Evolutionary conservation across 78 protist genomes (phyloP).

Genomic region (Cavenderia fasciculata): DNA sequence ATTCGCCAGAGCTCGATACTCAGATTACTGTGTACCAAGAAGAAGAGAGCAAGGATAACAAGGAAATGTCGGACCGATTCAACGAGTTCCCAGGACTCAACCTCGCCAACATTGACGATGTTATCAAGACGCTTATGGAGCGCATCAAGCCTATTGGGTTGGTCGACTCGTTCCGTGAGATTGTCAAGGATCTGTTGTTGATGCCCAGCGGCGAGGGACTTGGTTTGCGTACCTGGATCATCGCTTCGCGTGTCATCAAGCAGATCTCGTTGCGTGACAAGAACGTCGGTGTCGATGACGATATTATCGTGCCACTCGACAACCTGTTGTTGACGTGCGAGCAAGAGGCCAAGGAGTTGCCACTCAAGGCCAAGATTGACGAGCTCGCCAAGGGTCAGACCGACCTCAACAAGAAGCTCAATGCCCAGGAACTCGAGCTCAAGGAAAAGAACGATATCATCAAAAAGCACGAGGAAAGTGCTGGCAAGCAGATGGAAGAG

Average conservation of each 20-base stretch:
- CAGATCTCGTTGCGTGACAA: slow-evolving; percentile 66
- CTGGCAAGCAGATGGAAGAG: slow-evolving; percentile 42
- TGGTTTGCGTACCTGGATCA: slow-evolving; percentile 60
- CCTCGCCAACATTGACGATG: slow-evolving; percentile 14
- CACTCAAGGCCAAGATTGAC: slow-evolving; percentile 55
- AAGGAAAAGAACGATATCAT: slow-evolving; percentile 50
- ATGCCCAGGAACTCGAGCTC: slow-evolving; percentile 49
- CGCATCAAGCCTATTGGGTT: slow-evolving; percentile 32
- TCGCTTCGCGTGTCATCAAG: slow-evolving; percentile 61
- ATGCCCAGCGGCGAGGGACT: slow-evolving; percentile 38
- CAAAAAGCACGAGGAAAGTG: slow-evolving; percentile 50
- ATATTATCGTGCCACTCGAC: slow-evolving; percentile 26
- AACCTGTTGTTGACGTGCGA: slow-evolving; percentile 64
- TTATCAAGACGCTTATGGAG: slow-evolving; percentile 37
- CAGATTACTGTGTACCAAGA: slow-evolving; percentile 74
- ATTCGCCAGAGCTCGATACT: slow-evolving; percentile 64
- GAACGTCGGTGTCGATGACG: slow-evolving; percentile 59
- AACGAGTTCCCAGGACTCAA: slow-evolving; percentile 36
- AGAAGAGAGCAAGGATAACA: slow-evolving; percentile 63
- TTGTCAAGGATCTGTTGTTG: slow-evolving; percentile 55
- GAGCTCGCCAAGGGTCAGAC: slow-evolving; percentile 8
- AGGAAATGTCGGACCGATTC: slow-evolving; percentile 71
- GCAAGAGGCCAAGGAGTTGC: slow-evolving; percentile 70
- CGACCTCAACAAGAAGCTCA: slow-evolving; percentile 42
- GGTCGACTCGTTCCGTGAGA: slow-evolving; percentile 51